These are phyloP conservation scores for Oryza nivara DNA, from an alignment of 176 grass and related monocot genomes.

Conservation along the genomic window DNA sequence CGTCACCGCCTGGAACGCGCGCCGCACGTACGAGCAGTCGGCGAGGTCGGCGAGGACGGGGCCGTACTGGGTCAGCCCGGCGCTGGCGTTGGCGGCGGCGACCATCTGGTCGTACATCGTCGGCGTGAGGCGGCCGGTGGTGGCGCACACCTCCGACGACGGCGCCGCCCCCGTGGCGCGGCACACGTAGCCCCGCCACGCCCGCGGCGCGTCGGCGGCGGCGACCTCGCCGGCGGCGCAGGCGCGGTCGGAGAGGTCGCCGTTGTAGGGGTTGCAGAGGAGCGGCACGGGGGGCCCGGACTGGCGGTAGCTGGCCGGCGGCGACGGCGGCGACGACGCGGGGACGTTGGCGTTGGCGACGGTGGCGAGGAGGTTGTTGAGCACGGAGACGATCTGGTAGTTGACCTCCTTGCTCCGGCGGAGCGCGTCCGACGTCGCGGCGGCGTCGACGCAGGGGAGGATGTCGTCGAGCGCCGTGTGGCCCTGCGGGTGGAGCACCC, in stretches of 20 bases:
- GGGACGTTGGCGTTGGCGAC: conserved; percentile 66
- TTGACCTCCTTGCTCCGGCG: conserved; percentile 61
- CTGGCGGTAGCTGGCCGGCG: conserved; percentile 72
- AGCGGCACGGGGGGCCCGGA: conserved; percentile 64
- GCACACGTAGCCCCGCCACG: conserved; percentile 66
- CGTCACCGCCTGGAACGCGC: conserved; percentile 57
- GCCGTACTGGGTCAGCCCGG: conserved; percentile 48
- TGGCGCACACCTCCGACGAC: conserved; percentile 57
- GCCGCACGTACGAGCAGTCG: conserved; percentile 70
- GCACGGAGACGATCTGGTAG: conserved; percentile 41
- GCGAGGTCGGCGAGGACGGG: conserved; percentile 58
- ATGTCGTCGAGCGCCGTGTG: conserved; percentile 80
- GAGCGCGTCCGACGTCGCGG: conserved; percentile 57
- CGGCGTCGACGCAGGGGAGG: conserved; percentile 74
- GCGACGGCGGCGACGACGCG: not conserved
- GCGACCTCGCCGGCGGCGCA: conserved; percentile 61
- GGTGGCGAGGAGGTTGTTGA: conserved; percentile 57
- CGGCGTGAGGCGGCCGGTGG: conserved; percentile 68
- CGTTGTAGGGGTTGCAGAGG: conserved; percentile 73
- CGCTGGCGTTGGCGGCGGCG: conserved; percentile 47
- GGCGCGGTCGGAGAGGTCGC: conserved; percentile 45
- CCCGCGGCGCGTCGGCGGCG: conserved; percentile 40
- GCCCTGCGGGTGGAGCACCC: conserved; percentile 55
- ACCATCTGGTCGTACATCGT: conserved; percentile 54
- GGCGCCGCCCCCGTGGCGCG: not conserved